Evolutionary conservation across 345 rosid genomes (phyloP).

Genomic region (Citrus sp.): DNA sequence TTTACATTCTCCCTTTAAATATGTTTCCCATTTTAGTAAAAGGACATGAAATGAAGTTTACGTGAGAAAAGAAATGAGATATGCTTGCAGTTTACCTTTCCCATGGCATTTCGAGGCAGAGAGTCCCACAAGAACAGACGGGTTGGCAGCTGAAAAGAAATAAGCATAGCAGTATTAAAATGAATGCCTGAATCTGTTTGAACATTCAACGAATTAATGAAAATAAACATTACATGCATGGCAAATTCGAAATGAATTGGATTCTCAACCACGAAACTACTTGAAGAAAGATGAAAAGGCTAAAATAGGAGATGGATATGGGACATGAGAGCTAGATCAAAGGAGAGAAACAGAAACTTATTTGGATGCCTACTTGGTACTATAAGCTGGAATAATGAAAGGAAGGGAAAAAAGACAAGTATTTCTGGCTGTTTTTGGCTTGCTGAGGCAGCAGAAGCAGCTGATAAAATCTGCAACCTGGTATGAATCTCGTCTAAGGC

Average conservation of each 20-base stretch:
- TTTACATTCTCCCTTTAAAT: background rate
- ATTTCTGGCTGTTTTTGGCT: background rate
- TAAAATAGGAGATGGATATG: background rate
- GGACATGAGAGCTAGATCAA: background rate
- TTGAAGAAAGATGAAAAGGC: background rate
- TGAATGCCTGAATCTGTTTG: background rate
- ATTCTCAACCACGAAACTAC: background rate
- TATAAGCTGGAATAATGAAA: background rate
- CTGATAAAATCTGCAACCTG: background rate
- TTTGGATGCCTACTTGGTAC: background rate
- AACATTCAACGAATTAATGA: background rate
- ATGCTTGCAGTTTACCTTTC: slow-evolving; percentile 55
- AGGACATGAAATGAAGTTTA: background rate
- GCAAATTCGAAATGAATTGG: background rate
- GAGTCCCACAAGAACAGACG: slow-evolving; percentile 78
- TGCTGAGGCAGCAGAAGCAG: background rate
- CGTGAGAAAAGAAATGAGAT: background rate
- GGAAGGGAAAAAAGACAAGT: background rate
- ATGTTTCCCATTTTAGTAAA: background rate
- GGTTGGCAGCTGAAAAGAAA: slow-evolving; percentile 68
- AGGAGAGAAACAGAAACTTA: background rate
- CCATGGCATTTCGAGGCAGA: slow-evolving; percentile 97
- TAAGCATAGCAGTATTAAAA: background rate
- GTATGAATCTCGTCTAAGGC: background rate
- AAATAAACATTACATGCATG: background rate